A percentile compares a stretch with the other conserved stretches of the same genome.
Evolutionary conservation across 2,329 filamentous ascomycete genomes (phyloP).

Genomic region (Scorias spongiosa): DNA sequence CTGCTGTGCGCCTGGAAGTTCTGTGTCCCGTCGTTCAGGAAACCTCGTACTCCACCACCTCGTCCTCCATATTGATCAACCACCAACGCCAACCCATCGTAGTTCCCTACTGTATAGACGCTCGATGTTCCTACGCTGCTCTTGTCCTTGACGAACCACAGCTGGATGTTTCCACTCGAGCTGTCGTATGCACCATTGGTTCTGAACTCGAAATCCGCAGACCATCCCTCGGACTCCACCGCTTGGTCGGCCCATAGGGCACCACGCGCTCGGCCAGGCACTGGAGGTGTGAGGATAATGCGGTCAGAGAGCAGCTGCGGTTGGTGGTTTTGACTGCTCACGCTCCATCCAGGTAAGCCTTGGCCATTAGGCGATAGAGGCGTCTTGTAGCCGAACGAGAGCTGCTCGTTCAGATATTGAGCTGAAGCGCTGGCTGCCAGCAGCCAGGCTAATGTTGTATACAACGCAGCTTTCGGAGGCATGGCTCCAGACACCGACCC

Average conservation of each 20-base stretch:
- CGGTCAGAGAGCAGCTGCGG: conserved; percentile 67
- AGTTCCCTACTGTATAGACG: conserved; percentile 70
- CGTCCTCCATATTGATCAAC: conserved; percentile 68
- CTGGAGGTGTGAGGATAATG: conserved; percentile 76
- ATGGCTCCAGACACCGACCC: neutral
- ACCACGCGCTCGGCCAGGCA: conserved; percentile 71
- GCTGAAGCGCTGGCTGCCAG: conserved; percentile 13
- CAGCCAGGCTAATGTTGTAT: conserved; percentile 8
- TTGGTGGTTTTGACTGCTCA: conserved; percentile 39
- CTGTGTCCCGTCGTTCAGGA: conserved; percentile 77
- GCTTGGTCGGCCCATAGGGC: conserved; percentile 48
- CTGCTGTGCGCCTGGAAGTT: conserved; percentile 64
- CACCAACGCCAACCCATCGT: conserved; percentile 80
- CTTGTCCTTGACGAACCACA: conserved; percentile 70
- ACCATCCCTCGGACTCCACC: conserved; percentile 40
- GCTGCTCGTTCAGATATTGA: conserved; percentile 13
- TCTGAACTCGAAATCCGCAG: conserved; percentile 73
- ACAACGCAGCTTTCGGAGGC: neutral
- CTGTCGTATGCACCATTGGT: conserved; percentile 64
- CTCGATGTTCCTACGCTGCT: conserved; percentile 53
- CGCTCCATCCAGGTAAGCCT: conserved; percentile 40
- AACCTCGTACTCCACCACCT: conserved; percentile 72
- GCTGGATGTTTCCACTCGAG: conserved; percentile 75
- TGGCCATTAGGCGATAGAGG: conserved; percentile 51
- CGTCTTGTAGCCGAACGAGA: conserved; percentile 60